Evolutionary conservation across 1,284 basidiomycete species (phyloP), one percentile per base, ranked within the genome.

Genomic region (Cryptococcus jaspeensis): DNA sequence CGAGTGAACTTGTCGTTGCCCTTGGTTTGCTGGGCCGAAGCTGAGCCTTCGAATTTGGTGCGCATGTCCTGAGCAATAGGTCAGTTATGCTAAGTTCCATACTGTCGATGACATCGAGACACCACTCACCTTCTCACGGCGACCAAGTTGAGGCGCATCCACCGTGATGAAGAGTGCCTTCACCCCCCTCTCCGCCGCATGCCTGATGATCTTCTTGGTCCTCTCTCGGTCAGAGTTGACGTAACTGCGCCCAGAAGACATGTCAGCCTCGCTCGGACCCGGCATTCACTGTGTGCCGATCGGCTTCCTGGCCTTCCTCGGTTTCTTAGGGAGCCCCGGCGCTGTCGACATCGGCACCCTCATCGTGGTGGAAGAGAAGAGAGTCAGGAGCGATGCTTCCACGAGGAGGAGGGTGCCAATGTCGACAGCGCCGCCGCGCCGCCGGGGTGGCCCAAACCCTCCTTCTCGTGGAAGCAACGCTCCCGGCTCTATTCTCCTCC

Each of bases 21-120:
- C 61, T 63, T 70, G 81, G 74, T 87, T 84, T 66, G 88, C 51
- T 71, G 75, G 41, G 65, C 84, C 3, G 89, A 88, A 60, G 90
- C 89, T 43, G 86, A 86, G 8, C 88, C 92, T 42, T 92, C 92
- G 63, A 96, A 96, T 73, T 93, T 95, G 83, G 89, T 89, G 40
- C 94, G 83, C 94, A 97, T 97, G 71, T 97, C 93, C 85, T 89
- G 45, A 44, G 9, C 7, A 9, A 55, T 8, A 18, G 39, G 50
- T 44, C 28, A 42, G 23, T 25, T 22, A 28, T 35, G 15, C 9
- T 39, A 5, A 40, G 13, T 16, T n/a, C 6, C 13, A 15, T 20
- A 48, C n/a, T 25, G 45, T 18, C 12, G n/a, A n/a, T n/a, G n/a
- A n/a, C n/a, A n/a, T n/a, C n/a, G n/a, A n/a, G n/a, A n/a, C n/a